Conservation (phyloP, 2,329 filamentous ascomycete genomes). For the Fusarium nurragi region DNA sequence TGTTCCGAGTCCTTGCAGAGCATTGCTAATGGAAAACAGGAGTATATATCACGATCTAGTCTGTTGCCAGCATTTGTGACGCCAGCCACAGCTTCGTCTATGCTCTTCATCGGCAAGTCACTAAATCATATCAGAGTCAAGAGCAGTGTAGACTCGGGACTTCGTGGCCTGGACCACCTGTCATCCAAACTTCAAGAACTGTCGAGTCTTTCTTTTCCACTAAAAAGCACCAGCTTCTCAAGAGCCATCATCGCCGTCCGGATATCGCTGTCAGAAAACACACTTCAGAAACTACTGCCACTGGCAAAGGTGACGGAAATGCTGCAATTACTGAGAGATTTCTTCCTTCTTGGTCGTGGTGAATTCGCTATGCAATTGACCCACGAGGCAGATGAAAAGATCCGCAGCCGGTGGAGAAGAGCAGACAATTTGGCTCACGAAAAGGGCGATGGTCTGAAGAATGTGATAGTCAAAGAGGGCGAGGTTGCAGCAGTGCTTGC, state of each 20-base stretch:
- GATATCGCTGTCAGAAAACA: conserved; percentile 82
- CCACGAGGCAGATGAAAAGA: conserved; percentile 82
- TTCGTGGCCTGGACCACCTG: conserved; percentile 67
- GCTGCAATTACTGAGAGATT: conserved; percentile 81
- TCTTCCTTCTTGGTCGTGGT: conserved; percentile 86
- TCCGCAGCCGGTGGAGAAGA: conserved; percentile 76
- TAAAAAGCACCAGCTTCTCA: conserved; percentile 76
- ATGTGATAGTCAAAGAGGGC: conserved; percentile 79
- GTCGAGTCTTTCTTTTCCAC: conserved; percentile 74
- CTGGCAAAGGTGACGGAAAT: conserved; percentile 79
- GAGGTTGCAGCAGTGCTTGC: conserved; percentile 82
- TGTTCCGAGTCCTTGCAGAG: background rate
- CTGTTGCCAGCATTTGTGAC: conserved; percentile 85
- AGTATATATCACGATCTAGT: conserved; percentile 66
- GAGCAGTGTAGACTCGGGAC: conserved; percentile 55
- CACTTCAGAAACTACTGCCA: conserved; percentile 83
- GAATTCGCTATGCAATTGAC: conserved; percentile 92
- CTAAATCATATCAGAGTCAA: conserved; percentile 80
- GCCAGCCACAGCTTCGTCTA: conserved; percentile 76
- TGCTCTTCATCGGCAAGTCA: conserved; percentile 90
- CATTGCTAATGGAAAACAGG: conserved; percentile 47
- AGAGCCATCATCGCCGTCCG: conserved; percentile 79
- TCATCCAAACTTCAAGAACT: conserved; percentile 76
- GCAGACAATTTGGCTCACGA: conserved; percentile 67
- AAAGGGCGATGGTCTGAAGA: conserved; percentile 59